Evolutionary conservation across 495 filamentous ascomycete species (phyloP).

Genomic region (Corynascus novoguineensis): DNA sequence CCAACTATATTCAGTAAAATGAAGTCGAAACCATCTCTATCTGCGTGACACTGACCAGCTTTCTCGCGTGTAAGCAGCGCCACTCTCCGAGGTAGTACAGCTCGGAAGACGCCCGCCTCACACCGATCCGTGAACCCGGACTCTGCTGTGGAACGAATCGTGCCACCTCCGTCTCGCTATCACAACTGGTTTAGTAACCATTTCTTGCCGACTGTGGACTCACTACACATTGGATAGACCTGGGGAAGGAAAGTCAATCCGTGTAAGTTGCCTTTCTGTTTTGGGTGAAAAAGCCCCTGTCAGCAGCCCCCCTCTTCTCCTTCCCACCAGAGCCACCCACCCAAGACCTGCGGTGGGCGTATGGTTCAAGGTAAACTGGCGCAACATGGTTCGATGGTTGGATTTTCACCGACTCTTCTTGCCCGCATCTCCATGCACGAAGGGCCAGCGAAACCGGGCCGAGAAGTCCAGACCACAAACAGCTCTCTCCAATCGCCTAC

Average conservation of each 20-base stretch:
- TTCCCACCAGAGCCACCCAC: neutral
- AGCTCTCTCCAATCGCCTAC: conserved; percentile 8
- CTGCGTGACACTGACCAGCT: neutral
- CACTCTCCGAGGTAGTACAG: neutral
- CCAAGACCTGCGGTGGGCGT: neutral
- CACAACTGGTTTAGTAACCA: neutral
- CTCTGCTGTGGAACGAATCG: neutral
- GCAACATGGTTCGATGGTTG: conserved; percentile 11
- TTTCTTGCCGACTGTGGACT: conserved; percentile 4
- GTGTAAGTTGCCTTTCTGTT: conserved; percentile 1
- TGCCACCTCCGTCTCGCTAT: neutral
- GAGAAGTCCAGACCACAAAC: neutral
- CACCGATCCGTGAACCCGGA: neutral
- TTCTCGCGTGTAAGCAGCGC: neutral
- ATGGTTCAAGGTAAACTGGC: conserved; percentile 3
- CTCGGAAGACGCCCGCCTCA: neutral
- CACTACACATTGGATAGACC: neutral
- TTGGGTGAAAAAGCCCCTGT: neutral
- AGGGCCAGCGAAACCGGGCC: neutral
- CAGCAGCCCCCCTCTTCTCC: neutral
- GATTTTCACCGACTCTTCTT: conserved; percentile 19
- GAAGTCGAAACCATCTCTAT: neutral
- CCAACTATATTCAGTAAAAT: neutral
- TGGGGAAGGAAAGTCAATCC: neutral
- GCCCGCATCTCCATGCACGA: conserved; percentile 12